Conservation (phyloP, 768 basidiomycete species). For the Podaxis sp. region DNA sequence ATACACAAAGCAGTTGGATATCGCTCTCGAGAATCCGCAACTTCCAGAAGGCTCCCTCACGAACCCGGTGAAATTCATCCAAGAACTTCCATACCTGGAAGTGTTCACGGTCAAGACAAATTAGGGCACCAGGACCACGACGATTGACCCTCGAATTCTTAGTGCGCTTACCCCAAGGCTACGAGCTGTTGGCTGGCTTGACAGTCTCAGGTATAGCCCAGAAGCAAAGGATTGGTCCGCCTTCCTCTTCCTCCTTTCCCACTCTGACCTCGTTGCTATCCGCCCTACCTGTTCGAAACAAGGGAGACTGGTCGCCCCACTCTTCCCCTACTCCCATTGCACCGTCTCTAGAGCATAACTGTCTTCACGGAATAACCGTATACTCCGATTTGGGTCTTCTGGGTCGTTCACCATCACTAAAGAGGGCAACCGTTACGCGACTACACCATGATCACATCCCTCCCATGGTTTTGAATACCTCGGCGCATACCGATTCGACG, state of each 20-base stretch:
- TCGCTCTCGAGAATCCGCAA: not conserved
- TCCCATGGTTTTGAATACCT: not conserved
- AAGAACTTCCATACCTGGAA: not conserved
- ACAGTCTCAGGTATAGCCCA: not conserved
- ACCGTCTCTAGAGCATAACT: not conserved
- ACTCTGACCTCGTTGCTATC: not conserved
- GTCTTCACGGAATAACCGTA: not conserved
- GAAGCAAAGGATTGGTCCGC: not conserved
- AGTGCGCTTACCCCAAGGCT: not conserved
- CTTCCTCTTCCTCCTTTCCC: not conserved
- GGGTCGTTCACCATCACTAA: not conserved
- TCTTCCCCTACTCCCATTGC: not conserved
- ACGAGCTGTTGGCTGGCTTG: not conserved
- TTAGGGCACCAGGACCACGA: not conserved
- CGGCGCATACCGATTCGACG: not conserved
- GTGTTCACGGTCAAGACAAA: not conserved
- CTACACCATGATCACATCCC: not conserved
- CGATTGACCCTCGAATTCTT: not conserved
- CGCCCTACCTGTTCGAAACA: not conserved
- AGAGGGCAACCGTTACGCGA: not conserved
- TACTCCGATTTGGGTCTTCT: not conserved
- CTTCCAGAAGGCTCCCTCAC: not conserved
- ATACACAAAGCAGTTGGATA: not conserved
- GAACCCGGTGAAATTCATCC: not conserved
- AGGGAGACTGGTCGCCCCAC: not conserved